Evolutionary conservation across 148 eudicot species (phyloP), one percentile per base, ranked within the genome.

Genomic region (Persicaria tinctoria): DNA sequence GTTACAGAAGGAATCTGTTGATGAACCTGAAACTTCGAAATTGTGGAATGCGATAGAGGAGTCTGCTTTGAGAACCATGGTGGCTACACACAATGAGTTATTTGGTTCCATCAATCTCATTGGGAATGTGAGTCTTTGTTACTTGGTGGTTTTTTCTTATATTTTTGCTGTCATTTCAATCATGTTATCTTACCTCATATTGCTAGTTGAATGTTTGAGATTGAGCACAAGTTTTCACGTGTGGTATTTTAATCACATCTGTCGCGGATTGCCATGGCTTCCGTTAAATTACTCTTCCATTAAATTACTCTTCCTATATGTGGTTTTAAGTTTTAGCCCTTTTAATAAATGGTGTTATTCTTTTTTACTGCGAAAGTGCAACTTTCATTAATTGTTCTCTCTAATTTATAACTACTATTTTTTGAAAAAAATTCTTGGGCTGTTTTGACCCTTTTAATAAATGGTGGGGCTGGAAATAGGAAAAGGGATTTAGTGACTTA

Each of bases 71-170:
- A 80, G 84, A 78, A 84, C 82, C 57, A 79, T 88, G 86, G 90
- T 95, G 77, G 75, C 80, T 70, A 74, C 88, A 71, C 89, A 92
- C 85, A 82, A 80, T 77, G 86, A 84, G 54, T 68, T 92, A 59
- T 95, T 89, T 85, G 99, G 99, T 79, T 89, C 94, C 9, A 74
- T 75, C 70, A 89, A 91, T 80, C 87, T 92, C 70, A 68, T 82
- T 82, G 82, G 83, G 80, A 76, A 32, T 74, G 98, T 93, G 85
- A 57, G 92, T 76, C 50, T 46, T 55, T 51, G 46, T 23, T 47
- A 27, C 46, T 8, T 51, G 53, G 53, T 78, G 51, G 38, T 66
- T 41, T 32, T 60, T 76, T 59, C 3, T 3, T 17, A 7, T 32
- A 3, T 59, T 18, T 27, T 59, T 2, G 27, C 38, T 59, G 4